These are phyloP conservation scores for Rosa rugosa DNA, from an alignment of 306 rosid species.

Conservation along the genomic window DNA sequence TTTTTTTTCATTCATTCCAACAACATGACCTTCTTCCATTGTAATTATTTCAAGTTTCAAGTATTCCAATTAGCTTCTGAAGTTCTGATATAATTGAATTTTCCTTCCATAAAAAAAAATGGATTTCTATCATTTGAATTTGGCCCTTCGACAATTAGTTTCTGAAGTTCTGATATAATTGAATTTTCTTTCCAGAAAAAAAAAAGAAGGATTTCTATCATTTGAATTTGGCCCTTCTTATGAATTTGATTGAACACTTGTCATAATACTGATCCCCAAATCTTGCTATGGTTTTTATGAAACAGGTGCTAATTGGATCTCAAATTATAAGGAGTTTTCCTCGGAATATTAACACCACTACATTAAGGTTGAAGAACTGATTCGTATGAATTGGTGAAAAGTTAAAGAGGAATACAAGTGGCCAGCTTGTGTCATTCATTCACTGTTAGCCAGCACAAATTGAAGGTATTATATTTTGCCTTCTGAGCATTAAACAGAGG, in stretches of 20 bases:
- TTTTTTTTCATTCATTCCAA: background rate
- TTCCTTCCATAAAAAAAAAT: background rate
- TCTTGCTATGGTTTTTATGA: slow-evolving; percentile 18
- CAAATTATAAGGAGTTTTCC: background rate
- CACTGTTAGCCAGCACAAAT: slow-evolving; percentile 11
- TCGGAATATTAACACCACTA: slow-evolving; percentile 6
- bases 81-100: background rate
- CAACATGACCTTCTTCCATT: background rate
- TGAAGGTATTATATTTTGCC: slow-evolving; percentile 12
- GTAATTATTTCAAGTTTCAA: background rate
- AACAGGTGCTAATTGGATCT: slow-evolving; percentile 22
- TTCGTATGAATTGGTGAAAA: background rate
- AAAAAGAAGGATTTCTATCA: background rate
- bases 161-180: background rate
- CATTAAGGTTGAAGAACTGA: slow-evolving; percentile 11
- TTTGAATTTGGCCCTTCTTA: background rate
- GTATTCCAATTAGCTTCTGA: background rate
- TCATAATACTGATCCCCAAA: background rate
- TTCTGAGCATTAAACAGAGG: background rate
- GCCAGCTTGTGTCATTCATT: background rate
- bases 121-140: too few species aligned
- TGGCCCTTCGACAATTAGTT: background rate
- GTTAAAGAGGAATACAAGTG: background rate
- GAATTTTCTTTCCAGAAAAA: background rate
- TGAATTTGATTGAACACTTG: background rate